Evolutionary conservation across 345 rosid species (phyloP), one percentile per base, ranked within the genome.

Genomic region (Reutealis trisperma): DNA sequence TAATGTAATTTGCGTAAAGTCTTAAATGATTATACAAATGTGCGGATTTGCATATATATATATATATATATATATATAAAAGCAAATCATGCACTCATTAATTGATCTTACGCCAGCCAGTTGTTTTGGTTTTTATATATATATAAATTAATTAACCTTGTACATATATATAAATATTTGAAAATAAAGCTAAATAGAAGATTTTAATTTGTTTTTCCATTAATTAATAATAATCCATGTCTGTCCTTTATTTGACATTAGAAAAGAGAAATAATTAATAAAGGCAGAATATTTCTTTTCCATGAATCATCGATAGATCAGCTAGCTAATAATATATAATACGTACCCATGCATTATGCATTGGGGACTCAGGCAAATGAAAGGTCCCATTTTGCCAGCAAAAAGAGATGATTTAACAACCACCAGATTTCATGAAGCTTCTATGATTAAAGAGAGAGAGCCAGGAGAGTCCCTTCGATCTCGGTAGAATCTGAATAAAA

Each of bases 331-430:
- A 61, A 34, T 19, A 27, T 27, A 27, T 27, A 6, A 37, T 37
- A 5, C 41, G 41, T 37, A 37, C 6, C 41, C 41, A 37, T 37
- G 41, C 41, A 37, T 37, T 37, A 22, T 12, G 18, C 13, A 24
- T 2, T 47, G 47, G 66, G 9, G 57, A 60, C 25, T 37, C 62
- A 1, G 71, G 71, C 37, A 25, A 41, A 63, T 13, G 57, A 16
- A 64, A 80, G 76, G 79, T 45, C 83, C 82, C 81, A 74, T 75
- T 51, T 71, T 69, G 76, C 78, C 83, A 73, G 73, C 69, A 52
- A 67, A 75, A 78, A 71, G 34, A 24, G 75, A 78, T 84, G 86
- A 75, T 81, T 80, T 57, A 78, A 71, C 76, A 78, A n/a, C 74
- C 27, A 60, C 63, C 76, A 34, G 70, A 75, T 78, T 63, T 55